Percentiles rank a stretch among this genome's conserved stretches.
phyloP scores from a whole-genome alignment of 1,284 basidiomycete genomes.

The Rhodotorula sp. region DNA sequence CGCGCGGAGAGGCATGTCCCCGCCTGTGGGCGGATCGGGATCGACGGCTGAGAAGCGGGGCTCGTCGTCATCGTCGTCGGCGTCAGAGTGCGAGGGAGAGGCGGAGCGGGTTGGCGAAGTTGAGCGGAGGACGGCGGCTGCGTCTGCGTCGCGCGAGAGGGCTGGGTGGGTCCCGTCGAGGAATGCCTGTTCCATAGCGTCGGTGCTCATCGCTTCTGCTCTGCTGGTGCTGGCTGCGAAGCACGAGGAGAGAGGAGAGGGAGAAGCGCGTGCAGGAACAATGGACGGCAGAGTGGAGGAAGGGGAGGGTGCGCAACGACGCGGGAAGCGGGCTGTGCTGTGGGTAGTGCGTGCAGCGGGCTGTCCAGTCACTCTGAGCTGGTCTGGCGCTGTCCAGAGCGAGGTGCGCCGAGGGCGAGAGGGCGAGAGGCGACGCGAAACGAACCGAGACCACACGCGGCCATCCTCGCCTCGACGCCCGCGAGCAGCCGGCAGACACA shows the following conservation, averaged over 20 bases:
- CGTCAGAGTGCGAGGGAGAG: conserved; percentile 7
- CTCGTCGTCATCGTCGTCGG: background rate
- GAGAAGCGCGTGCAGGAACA: background rate
- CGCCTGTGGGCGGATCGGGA: conserved; percentile 10
- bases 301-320: background rate
- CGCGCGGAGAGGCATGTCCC: conserved; percentile 1
- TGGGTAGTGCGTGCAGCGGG: no score
- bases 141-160: conserved; percentile 25
- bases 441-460: no score
- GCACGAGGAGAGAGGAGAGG: background rate
- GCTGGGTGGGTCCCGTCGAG: conserved; percentile 42
- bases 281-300: background rate
- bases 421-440: no score
- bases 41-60: conserved; percentile 25
- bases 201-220: background rate
- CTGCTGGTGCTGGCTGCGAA: no score
- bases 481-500: no score
- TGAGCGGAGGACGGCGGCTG: conserved; percentile 20
- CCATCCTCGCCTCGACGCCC: no score
- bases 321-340: no score
- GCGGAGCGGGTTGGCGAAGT: conserved; percentile 12
- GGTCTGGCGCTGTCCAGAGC: no score
- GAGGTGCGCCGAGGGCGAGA: no score
- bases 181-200: conserved; percentile 30
- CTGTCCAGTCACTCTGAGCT: no score